Base-by-base conservation (phyloP, 805 yeast genomes). In the Middelhovenomyces tepae region DNA sequence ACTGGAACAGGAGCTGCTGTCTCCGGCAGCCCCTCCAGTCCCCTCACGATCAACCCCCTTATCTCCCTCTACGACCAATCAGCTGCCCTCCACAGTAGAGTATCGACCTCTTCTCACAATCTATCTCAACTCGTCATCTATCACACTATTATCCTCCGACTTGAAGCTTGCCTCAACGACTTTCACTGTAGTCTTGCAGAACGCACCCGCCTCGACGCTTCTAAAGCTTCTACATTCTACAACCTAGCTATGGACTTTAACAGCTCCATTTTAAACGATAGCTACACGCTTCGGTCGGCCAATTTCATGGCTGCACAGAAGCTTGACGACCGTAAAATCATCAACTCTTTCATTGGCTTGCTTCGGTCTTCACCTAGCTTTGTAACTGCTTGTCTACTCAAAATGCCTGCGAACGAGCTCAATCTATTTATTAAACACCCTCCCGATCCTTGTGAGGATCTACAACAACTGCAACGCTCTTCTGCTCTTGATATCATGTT, bases 291-390 rank as follows among this genome's bases (percentile, higher is more conserved):
- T n/a, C 23, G 32, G 17, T 25, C 25, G 10, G 21, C 34, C 8
- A 14, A 29, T 16, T 44, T 44, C 31, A 32, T 38, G 16, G 19
- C 45, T 16, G 11, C 25, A 9, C 32, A 41, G 16, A 34, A 43
- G 18, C 48, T 53, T 43, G 48, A 44, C 10, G 50, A 49, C 31
- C 37, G 56, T 2, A 50, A 48, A 26, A 37, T 54, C 10, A 39
- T 56, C 26, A 54, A 50, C 37, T 50, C 57, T 7, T 54, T 56
- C 30, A 34, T 56, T 36, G 50, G 57, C 6, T 37, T 54, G 23
- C 38, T 56, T 19, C 47, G 57, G 22, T 45, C 58, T 1, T 50
- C 59, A 2, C 59, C 60, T 0, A 50, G 52, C n/a, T 56, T 56
- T 27, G 37, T 56, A 7, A 52, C 56, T 11, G 40, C 52, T 5